A percentile compares a stretch with the other conserved stretches of the same genome.
Conservation (phyloP, 2,329 filamentous ascomycete species). For the Cytospora piceae region DNA sequence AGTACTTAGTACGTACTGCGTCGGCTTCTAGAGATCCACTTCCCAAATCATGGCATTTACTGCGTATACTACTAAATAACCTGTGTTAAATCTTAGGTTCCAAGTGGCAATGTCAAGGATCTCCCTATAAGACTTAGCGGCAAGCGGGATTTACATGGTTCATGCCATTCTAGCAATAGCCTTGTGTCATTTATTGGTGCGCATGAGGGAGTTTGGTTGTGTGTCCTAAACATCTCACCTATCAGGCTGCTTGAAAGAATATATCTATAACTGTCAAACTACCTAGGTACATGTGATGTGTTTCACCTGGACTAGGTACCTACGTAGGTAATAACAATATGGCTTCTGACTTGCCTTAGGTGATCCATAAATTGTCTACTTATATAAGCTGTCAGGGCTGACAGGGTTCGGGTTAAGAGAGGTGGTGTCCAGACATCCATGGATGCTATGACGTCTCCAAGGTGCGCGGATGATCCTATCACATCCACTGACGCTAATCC, state of each 20-base stretch:
- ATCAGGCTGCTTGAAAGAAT: no score
- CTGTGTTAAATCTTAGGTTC: not conserved
- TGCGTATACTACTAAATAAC: no score
- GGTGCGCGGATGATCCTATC: slow-evolving; percentile 9
- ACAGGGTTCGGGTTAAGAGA: no score
- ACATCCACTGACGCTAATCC: slow-evolving; percentile 14
- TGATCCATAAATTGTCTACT: no score
- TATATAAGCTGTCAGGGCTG: no score
- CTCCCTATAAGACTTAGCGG: not conserved
- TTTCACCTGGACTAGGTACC: no score
- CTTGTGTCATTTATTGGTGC: not conserved
- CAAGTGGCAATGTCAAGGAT: not conserved
- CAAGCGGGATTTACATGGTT: not conserved
- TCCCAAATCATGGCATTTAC: not conserved
- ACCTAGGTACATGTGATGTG: no score
- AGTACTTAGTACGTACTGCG: not conserved
- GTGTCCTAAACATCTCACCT: not conserved
- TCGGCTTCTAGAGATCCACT: not conserved
- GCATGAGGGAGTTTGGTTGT: not conserved
- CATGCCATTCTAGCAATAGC: not conserved
- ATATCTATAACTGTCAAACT: no score
- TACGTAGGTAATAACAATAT: no score
- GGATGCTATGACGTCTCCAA: not conserved
- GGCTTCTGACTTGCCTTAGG: no score
- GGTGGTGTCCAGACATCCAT: not conserved